Evolutionary conservation across 257 asterid species (phyloP).

Genomic region (Fraxinus anomala): DNA sequence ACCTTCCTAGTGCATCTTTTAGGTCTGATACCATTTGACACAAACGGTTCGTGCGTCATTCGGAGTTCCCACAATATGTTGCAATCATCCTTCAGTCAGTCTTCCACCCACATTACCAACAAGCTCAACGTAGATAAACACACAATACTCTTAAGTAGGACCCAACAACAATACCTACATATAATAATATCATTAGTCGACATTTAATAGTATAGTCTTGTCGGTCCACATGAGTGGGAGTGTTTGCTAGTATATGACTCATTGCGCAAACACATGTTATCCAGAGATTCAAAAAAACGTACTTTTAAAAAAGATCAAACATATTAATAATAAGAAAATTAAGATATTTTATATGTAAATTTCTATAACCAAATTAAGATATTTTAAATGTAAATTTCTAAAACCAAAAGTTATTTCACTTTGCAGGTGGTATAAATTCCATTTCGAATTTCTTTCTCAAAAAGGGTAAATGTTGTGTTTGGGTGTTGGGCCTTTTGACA

Average conservation of each 20-base stretch:
- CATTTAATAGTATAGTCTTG: too few relatives aligned
- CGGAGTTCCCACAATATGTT: too few relatives aligned
- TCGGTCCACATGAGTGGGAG: too few relatives aligned
- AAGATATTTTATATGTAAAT: conserved; percentile 1
- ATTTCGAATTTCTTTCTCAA: neutral
- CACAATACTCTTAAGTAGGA: too few relatives aligned
- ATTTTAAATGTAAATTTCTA: neutral
- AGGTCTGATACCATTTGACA: too few relatives aligned
- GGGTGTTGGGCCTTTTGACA: neutral
- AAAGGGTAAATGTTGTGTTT: neutral
- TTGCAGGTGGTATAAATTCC: neutral
- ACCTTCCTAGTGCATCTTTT: neutral
- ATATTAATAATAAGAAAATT: neutral
- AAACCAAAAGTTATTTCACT: neutral
- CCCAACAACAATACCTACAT: too few relatives aligned
- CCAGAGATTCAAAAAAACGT: neutral
- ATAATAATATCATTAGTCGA: too few relatives aligned
- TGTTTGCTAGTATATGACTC: too few relatives aligned
- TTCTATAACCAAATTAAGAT: neutral
- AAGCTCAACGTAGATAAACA: too few relatives aligned
- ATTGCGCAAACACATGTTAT: neutral
- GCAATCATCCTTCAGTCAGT: too few relatives aligned
- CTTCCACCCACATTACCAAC: too few relatives aligned
- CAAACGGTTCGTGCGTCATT: too few relatives aligned
- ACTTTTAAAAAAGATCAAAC: neutral